Evolutionary conservation across 768 basidiomycete species (phyloP).

Genomic region (Kwoniella bestiolae): DNA sequence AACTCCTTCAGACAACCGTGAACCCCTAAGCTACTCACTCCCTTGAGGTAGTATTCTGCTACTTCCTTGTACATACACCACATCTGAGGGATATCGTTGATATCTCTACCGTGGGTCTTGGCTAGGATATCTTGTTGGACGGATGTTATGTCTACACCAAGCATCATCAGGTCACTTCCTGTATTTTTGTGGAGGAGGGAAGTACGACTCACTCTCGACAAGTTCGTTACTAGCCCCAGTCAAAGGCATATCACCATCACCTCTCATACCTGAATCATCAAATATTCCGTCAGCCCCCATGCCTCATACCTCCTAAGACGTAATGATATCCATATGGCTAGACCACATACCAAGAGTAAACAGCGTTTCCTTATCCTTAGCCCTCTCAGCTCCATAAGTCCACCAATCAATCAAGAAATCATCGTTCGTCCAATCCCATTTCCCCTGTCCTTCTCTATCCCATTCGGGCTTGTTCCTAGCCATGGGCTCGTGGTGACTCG

Average conservation of each 20-base stretch:
- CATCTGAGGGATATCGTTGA: slow-evolving; percentile 66
- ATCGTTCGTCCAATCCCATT: slow-evolving; percentile 67
- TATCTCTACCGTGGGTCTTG: slow-evolving; percentile 61
- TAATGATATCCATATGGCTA: too few species aligned
- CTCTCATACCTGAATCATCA: slow-evolving; percentile 67
- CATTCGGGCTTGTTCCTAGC: slow-evolving; percentile 73
- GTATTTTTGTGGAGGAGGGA: slow-evolving; percentile 47
- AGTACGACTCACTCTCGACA: slow-evolving; percentile 38
- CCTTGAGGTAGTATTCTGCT: slow-evolving; percentile 64
- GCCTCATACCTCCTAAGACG: too few species aligned
- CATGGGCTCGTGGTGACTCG: slow-evolving; percentile 75
- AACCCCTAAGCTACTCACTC: slow-evolving; percentile 24
- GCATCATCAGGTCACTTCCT: slow-evolving; percentile 48
- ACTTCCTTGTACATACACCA: slow-evolving; percentile 69
- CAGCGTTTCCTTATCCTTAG: slow-evolving; percentile 67
- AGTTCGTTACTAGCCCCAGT: slow-evolving; percentile 45
- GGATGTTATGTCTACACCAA: slow-evolving; percentile 63
- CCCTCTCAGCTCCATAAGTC: slow-evolving; percentile 66
- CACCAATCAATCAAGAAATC: slow-evolving; percentile 68
- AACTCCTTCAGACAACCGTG: neutral
- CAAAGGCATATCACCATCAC: slow-evolving; percentile 59
- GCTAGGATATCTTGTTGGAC: slow-evolving; percentile 69
- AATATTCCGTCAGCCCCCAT: too few species aligned
- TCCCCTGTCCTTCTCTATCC: slow-evolving; percentile 64
- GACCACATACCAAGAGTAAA: slow-evolving; percentile 62